A percentile compares a stretch with the other conserved stretches of the same genome.
These are phyloP conservation scores for Daldinia childiae DNA, from an alignment of 495 filamentous ascomycete genomes.

Conservation along the genomic window DNA sequence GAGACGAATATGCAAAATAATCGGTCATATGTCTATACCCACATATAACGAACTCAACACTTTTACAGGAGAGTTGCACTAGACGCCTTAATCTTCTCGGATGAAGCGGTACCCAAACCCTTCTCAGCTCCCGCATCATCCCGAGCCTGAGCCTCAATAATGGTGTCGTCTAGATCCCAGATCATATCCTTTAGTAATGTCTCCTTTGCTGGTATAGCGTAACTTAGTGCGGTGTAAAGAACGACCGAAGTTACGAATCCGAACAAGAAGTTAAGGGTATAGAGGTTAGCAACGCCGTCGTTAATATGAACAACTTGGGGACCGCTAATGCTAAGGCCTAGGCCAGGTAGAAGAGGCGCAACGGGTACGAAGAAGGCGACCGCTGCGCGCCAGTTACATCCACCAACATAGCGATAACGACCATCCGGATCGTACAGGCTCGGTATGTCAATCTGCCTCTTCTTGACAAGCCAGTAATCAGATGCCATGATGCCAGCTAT, in stretches of 20 bases:
- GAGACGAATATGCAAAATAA: neutral
- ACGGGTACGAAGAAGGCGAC: constrained; percentile 71
- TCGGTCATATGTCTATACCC: neutral
- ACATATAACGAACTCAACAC: neutral
- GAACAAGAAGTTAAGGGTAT: constrained; percentile 61
- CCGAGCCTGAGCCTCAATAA: constrained; percentile 31
- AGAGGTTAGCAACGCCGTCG: constrained; percentile 52
- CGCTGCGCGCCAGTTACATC: constrained; percentile 73
- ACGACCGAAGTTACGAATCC: constrained; percentile 57
- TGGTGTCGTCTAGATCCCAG: constrained; percentile 42
- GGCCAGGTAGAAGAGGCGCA: constrained; percentile 65
- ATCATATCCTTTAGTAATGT: constrained; percentile 47
- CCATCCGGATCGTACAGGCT: constrained; percentile 64
- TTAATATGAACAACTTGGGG: constrained; percentile 50
- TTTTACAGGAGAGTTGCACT: constrained; percentile 6
- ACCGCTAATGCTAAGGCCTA: constrained; percentile 50
- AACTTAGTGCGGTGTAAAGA: constrained; percentile 50
- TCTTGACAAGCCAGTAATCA: constrained; percentile 75
- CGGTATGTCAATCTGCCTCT: constrained; percentile 66
- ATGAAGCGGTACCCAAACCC: neutral
- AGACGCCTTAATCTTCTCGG: neutral
- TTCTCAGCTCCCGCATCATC: constrained; percentile 31
- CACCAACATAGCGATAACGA: constrained; percentile 62
- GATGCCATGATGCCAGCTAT: constrained; percentile 72
- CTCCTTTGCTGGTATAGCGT: constrained; percentile 46